Evolutionary conservation across 1,284 basidiomycete species (phyloP).

Genomic region (Prillingera fragicola): DNA sequence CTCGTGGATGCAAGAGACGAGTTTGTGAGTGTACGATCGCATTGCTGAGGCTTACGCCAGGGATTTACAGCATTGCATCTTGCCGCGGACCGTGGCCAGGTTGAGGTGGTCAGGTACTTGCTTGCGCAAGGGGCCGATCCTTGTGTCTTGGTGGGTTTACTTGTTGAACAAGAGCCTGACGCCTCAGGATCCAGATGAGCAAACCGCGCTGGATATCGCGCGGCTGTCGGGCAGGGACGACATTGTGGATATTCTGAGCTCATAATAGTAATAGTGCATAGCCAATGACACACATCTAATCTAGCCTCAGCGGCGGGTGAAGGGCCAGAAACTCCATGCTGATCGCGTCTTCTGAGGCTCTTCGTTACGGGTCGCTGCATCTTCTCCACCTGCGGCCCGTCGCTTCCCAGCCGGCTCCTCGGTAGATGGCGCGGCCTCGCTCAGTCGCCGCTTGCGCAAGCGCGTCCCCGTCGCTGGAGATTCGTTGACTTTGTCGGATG

Average conservation of each 20-base stretch:
- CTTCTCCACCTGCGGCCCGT: not conserved
- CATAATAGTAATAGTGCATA: constrained; percentile 1
- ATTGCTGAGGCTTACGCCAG: constrained; percentile 46
- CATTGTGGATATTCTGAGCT: constrained; percentile 20
- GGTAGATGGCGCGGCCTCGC: no score
- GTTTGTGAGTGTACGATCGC: constrained; percentile 54
- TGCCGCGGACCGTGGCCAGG: constrained; percentile 71
- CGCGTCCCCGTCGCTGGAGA: not conserved
- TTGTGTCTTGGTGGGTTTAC: constrained; percentile 54
- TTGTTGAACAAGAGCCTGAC: not conserved
- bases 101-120: constrained; percentile 56
- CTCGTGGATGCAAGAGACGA: constrained; percentile 55
- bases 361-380: not conserved
- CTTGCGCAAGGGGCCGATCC: constrained; percentile 63
- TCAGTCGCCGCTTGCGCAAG: not conserved
- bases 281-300: not conserved
- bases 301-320: no score
- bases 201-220: constrained; percentile 36
- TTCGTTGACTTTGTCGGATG: no score
- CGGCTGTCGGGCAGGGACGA: constrained; percentile 26
- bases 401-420: not conserved
- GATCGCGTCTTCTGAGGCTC: not conserved
- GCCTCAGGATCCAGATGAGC: constrained; percentile 37
- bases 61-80: constrained; percentile 80
- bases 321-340: not conserved